phyloP scores from a whole-genome alignment of 306 rosid species.

The Cucurbita argyrosperma region DNA sequence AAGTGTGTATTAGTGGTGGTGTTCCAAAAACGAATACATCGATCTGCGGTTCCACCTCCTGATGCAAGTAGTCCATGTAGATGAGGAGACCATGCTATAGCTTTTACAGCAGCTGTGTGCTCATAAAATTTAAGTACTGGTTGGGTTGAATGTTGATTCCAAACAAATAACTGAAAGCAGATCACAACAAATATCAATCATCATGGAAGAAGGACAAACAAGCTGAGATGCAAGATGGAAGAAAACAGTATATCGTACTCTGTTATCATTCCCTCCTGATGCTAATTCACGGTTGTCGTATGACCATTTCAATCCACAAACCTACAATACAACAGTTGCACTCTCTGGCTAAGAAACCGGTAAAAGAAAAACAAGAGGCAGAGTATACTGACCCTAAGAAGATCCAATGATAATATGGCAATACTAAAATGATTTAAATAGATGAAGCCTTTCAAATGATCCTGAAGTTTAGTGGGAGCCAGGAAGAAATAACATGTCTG shows the following conservation, averaged over 20 bases:
- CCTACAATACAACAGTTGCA: slow-evolving; percentile 35
- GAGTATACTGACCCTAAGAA: not conserved
- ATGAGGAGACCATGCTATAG: slow-evolving; percentile 99
- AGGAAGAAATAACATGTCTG: not conserved
- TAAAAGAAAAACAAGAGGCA: not conserved
- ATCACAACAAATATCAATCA: slow-evolving; percentile 9
- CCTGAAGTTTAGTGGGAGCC: not conserved
- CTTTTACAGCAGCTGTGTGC: slow-evolving; percentile 98
- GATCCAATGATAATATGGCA: not conserved
- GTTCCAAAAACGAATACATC: slow-evolving; percentile 97
- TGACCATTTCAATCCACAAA: slow-evolving; percentile 96
- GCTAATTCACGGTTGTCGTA: slow-evolving; percentile 94
- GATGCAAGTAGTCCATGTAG: slow-evolving; percentile 99
- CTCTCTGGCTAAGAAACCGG: not conserved
- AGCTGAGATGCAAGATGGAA: not conserved
- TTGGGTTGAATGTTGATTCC: slow-evolving; percentile 96
- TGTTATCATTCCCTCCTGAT: slow-evolving; percentile 95
- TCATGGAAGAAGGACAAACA: slow-evolving; percentile 8
- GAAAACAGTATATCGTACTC: slow-evolving; percentile 37
- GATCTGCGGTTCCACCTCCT: slow-evolving; percentile 97
- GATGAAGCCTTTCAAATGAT: not conserved
- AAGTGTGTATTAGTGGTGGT: slow-evolving; percentile 87
- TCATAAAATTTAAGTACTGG: slow-evolving; percentile 89
- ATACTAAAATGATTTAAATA: not conserved
- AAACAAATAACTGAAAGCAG: slow-evolving; percentile 61